Evolutionary conservation across 2,329 filamentous ascomycete genomes (phyloP), one percentile per base, ranked within the genome.

Genomic region (Phoma sp.): DNA sequence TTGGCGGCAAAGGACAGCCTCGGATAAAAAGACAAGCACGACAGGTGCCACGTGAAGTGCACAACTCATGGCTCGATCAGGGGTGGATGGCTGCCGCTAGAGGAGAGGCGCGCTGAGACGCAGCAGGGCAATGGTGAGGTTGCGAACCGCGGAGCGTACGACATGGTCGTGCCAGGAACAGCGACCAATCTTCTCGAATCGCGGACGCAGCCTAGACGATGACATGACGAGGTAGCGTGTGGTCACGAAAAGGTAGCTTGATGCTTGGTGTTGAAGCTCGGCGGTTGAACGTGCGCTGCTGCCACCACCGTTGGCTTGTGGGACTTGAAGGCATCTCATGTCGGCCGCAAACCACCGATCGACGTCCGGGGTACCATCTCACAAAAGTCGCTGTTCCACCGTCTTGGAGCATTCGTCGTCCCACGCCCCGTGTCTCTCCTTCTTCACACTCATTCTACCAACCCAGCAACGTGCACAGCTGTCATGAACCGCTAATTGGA

Each of bases 131-230:
- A 36, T 43, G 31, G 53, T 27, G 32, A 38, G 21, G 37, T 43
- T 52, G 54, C 44, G 40, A 55, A 55, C 48, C 40, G 51, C 43
- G 43, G 55, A 48, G 43, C 21, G 60, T 60, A 56, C 57, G 31
- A 63, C 51, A 40, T 50, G 55, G 60, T 47, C 27, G 57, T 58
- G 48, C 53, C 51, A 51, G 48, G 36, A 46, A 54, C 51, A 58
- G 52, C 43, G 57, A 54, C 59, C 8, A 59, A 57, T 54, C 37
- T 43, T 38, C 37, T 29, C 41, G 52, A 55, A 12, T 51, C 52
- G 47, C 33, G 46, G 32, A 43, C 31, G 29, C 21, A 22, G 37
- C 43, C 17, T 33, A 32, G 15, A 29, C 25, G 19, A 21, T n/a
- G 31, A 17, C 27, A 24, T 33, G 40, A 37, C 36, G 29, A 44